Percentiles rank a stretch among this genome's conserved stretches.
These are phyloP conservation scores for Aspergillus heteromorphus DNA, from an alignment of 495 filamentous ascomycete species.

Conservation along the genomic window DNA sequence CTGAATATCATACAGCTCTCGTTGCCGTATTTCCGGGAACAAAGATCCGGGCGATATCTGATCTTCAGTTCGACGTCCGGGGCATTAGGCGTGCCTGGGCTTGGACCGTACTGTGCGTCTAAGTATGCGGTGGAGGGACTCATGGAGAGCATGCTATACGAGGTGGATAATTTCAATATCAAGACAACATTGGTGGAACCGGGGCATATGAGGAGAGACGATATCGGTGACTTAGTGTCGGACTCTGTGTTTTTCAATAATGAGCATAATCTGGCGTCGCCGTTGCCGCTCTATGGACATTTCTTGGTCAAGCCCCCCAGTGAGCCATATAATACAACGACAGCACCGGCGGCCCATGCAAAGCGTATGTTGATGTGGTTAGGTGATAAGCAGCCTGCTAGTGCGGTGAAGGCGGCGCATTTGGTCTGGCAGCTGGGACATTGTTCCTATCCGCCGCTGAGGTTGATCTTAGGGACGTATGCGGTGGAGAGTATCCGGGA, in stretches of 20 bases:
- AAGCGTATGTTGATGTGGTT: constrained; percentile 95
- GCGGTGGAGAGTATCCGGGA: constrained; percentile 94
- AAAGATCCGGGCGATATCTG: constrained; percentile 71
- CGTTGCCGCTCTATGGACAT: constrained; percentile 77
- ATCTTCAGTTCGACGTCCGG: constrained; percentile 92
- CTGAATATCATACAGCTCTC: constrained; percentile 89
- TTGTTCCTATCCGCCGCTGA: constrained; percentile 81
- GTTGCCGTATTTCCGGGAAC: constrained; percentile 78
- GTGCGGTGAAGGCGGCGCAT: constrained; percentile 90
- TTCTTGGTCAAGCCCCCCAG: constrained; percentile 84
- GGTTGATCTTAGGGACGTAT: constrained; percentile 82
- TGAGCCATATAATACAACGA: constrained; percentile 70
- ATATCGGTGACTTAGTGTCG: constrained; percentile 36
- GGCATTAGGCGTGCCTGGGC: constrained; percentile 80
- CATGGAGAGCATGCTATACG: constrained; percentile 92
- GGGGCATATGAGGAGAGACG: constrained; percentile 78
- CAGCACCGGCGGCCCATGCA: constrained; percentile 80
- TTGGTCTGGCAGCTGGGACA: constrained; percentile 94
- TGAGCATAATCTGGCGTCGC: constrained; percentile 37
- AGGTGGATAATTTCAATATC: constrained; percentile 85
- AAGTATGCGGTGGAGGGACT: constrained; percentile 95
- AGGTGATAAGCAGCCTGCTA: constrained; percentile 84
- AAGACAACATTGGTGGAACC: constrained; percentile 91
- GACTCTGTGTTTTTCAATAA: constrained; percentile 11
- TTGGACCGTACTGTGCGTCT: constrained; percentile 91